Evolutionary conservation across 1,284 basidiomycete species (phyloP).

Genomic region (Melampsora larici-populina): DNA sequence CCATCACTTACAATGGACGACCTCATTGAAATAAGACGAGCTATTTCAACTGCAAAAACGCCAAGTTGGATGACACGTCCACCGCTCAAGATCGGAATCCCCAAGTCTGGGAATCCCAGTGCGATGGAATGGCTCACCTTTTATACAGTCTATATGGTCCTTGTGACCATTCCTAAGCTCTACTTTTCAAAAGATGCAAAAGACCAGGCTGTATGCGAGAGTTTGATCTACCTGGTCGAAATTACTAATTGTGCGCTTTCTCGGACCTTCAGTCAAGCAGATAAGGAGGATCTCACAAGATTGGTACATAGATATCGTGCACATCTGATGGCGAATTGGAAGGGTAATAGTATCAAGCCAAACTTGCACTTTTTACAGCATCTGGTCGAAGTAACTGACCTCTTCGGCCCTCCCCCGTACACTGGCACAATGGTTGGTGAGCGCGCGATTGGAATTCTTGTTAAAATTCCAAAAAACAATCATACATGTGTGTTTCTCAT

Average conservation of each 20-base stretch:
- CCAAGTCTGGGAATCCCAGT: no score
- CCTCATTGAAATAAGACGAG: no score
- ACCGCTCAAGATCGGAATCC: background rate
- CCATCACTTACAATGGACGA: no score
- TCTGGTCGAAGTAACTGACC: slow-evolving; percentile 11
- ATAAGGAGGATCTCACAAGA: background rate
- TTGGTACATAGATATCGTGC: background rate
- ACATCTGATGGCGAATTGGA: background rate
- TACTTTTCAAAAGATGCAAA: no score
- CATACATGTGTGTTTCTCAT: slow-evolving; percentile 22
- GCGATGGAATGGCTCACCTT: no score
- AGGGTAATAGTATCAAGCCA: slow-evolving; percentile 11
- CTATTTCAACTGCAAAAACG: no score
- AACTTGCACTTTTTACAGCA: slow-evolving; percentile 29
- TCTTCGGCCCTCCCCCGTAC: slow-evolving; percentile 20
- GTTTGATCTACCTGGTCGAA: no score
- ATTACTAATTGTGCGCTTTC: no score
- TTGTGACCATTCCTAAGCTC: background rate
- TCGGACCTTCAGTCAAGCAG: no score
- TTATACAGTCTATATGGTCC: slow-evolving; percentile 9
- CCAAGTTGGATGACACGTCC: slow-evolving; percentile 5
- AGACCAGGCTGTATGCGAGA: no score
- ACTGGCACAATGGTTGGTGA: slow-evolving; percentile 19
- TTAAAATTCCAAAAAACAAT: slow-evolving; percentile 19
- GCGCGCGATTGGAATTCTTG: slow-evolving; percentile 19